These are phyloP conservation scores for Microstegium vimineum DNA, from an alignment of 176 grass and related monocot genomes.

Conservation along the genomic window DNA sequence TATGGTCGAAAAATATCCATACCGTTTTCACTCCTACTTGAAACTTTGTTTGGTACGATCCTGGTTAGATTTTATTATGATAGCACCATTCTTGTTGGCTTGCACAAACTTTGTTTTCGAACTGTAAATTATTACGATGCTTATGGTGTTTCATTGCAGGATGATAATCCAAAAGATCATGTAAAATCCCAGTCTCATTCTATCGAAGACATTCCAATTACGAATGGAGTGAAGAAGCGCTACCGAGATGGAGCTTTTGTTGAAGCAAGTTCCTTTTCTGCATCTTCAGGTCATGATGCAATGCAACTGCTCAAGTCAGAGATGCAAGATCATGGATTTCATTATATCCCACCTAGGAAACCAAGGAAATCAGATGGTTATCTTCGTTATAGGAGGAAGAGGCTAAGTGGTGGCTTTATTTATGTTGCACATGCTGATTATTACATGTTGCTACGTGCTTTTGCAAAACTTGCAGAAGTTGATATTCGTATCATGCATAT, in stretches of 20 bases:
- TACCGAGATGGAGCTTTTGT: constrained; percentile 25
- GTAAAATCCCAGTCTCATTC: constrained; percentile 9
- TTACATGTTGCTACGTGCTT: constrained; percentile 72
- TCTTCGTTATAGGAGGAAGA: constrained; percentile 69
- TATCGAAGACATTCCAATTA: constrained; percentile 21
- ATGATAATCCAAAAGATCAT: constrained; percentile 35
- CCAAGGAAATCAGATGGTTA: constrained; percentile 50
- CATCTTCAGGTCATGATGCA: constrained; percentile 27
- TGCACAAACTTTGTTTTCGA: neutral
- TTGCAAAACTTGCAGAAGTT: constrained; percentile 69
- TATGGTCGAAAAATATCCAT: no score
- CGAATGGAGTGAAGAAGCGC: constrained; percentile 33
- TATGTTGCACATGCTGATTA: constrained; percentile 83
- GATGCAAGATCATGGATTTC: constrained; percentile 75
- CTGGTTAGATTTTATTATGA: neutral
- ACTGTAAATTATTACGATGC: neutral
- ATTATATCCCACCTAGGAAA: constrained; percentile 52
- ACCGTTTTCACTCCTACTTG: no score
- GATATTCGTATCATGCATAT: constrained; percentile 70
- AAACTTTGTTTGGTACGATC: constrained; percentile 3
- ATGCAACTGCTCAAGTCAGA: constrained; percentile 57
- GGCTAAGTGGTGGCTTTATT: constrained; percentile 32
- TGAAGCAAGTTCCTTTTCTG: constrained; percentile 7
- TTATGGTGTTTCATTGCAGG: constrained; percentile 40
- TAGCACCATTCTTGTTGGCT: neutral